Base-by-base conservation (phyloP, 495 filamentous ascomycete species). In the Tricharina praecox region DNA sequence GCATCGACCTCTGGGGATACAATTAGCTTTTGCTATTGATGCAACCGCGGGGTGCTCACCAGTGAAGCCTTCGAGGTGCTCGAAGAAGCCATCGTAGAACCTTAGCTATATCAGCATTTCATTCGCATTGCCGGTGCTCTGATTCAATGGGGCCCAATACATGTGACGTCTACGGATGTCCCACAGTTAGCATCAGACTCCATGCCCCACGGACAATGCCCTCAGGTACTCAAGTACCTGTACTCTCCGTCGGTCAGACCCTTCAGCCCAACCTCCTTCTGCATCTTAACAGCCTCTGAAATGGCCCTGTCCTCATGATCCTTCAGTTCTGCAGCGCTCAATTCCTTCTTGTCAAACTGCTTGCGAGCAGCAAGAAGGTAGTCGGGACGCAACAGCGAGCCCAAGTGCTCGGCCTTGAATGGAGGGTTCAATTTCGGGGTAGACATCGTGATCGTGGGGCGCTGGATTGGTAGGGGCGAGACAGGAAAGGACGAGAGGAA, bases 381-480 rank as follows among this genome's bases (percentile, higher is more conserved):
- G 34, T 81, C 63, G 33, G 83, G 82, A 15, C 84, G 76, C 18
- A 87, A 74, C 18, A 90, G 74, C 23, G 81, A 87, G 53, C 84
- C 84, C 52, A 93, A 66, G 56, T 88, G 82, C 68, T 88, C 84
- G 38, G 82, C 84, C 51, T 81, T 74, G 66, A 85, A 88, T 15
- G 84, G 82, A 36, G 81, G 79, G 25, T 48, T 49, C 1, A 49
- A 21, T 10, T 49, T 49, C 21, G 16, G 21, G 25, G 36, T 23
- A 20, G 43, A 15, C 43, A 46, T 46, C 13, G 25, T 46, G 43
- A 18, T 7, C 18, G 15, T 26, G 25, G 24, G n/a, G 40, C 5
- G 36, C 5, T 21, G 20, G 28, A 8, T 4, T 19, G 28, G n/a
- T 15, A 10, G 20, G 4, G 20, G 4, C 8, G 11, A 7, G 5